These are phyloP conservation scores for maize (Zea mays) DNA, from an alignment of 176 grass and related monocot genomes.

Conservation along the genomic window DNA sequence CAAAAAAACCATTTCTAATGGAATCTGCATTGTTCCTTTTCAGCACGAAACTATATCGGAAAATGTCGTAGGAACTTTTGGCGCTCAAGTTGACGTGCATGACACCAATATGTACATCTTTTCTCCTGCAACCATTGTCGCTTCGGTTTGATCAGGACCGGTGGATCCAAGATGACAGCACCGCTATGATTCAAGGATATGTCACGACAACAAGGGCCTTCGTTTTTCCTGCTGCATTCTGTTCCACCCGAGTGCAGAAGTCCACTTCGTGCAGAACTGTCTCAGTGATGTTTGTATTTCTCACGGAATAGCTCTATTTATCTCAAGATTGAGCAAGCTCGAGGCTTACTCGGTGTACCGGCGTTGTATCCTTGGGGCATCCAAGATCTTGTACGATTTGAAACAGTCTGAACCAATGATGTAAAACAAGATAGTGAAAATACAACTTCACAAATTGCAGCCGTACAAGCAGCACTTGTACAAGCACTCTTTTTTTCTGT, in stretches of 20 bases:
- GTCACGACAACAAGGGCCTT: not conserved
- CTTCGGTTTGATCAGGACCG: slow-evolving; percentile 39
- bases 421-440: too few relatives aligned
- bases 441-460: too few relatives aligned
- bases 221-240: not conserved
- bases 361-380: too few relatives aligned
- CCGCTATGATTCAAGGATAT: not conserved
- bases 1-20: not conserved
- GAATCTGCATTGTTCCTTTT: slow-evolving; percentile 31
- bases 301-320: not conserved
- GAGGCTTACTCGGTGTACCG: too few relatives aligned
- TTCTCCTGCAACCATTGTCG: slow-evolving; percentile 25
- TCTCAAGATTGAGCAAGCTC: not conserved
- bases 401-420: too few relatives aligned
- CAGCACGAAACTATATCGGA: slow-evolving; percentile 66
- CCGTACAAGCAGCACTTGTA: too few relatives aligned
- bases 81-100: slow-evolving; percentile 58
- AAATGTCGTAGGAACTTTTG: slow-evolving; percentile 52
- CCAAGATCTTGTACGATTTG: too few relatives aligned
- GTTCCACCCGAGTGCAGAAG: not conserved
- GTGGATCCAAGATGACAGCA: not conserved
- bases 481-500: too few relatives aligned
- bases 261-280: not conserved
- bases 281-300: not conserved
- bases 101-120: slow-evolving; percentile 82